Evolutionary conservation across 2,329 filamentous ascomycete species (phyloP).

Genomic region (Leptosphaerulina australis): DNA sequence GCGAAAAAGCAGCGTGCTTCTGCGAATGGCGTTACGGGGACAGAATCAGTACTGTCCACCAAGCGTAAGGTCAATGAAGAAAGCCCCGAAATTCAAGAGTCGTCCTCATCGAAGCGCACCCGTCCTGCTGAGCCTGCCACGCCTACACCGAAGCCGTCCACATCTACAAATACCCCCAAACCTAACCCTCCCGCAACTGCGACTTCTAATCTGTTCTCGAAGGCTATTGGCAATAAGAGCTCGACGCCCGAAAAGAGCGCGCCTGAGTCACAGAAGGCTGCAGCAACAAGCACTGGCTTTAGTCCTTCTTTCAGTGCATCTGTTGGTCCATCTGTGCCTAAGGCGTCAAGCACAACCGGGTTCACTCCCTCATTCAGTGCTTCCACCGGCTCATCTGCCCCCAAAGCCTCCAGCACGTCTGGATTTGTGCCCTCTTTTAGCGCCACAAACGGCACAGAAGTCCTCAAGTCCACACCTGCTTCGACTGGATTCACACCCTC

Average conservation of each 20-base stretch:
- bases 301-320: constrained; percentile 22
- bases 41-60: constrained; percentile 41
- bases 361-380: constrained; percentile 22
- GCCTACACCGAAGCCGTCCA: constrained; percentile 28
- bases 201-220: constrained; percentile 34
- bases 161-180: constrained; percentile 18
- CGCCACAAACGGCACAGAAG: background rate
- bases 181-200: constrained; percentile 27
- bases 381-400: constrained; percentile 1
- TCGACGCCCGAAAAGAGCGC: constrained; percentile 21
- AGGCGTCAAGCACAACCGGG: constrained; percentile 4
- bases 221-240: constrained; percentile 31
- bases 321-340: constrained; percentile 13
- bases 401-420: constrained; percentile 3
- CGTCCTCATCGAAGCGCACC: constrained; percentile 37
- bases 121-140: constrained; percentile 25
- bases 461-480: background rate
- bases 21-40: constrained; percentile 40
- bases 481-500: constrained; percentile 15
- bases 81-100: constrained; percentile 20
- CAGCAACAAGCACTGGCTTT: constrained; percentile 19
- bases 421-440: constrained; percentile 7
- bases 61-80: constrained; percentile 39
- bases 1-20: constrained; percentile 39
- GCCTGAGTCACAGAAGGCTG: constrained; percentile 18